Evolutionary conservation across 129 eudicot species (phyloP).

Genomic region (Lactuca sativa): DNA sequence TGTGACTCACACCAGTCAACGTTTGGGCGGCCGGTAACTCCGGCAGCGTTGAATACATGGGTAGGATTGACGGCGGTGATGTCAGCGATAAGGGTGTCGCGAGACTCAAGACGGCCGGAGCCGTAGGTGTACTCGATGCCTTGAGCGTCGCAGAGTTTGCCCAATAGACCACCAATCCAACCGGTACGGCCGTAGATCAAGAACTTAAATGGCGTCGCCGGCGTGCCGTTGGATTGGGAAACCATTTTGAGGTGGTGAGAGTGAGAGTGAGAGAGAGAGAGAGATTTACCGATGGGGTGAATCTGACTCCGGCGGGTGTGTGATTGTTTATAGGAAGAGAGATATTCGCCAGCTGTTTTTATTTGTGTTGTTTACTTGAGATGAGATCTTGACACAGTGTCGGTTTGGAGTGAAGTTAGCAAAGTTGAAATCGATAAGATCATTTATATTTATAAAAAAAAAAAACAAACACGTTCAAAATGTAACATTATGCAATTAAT

Average conservation of each 20-base stretch:
- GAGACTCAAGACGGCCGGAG: constrained; percentile 57
- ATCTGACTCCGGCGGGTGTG: constrained; percentile 1
- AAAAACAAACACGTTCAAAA: no score
- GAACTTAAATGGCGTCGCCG: constrained; percentile 38
- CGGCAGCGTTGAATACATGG: constrained; percentile 71
- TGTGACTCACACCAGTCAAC: constrained; percentile 45
- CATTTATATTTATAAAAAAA: no score
- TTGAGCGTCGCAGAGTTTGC: constrained; percentile 52
- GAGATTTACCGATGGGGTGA: constrained; percentile 1
- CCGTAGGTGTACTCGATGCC: constrained; percentile 48
- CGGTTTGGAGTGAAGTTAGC: constrained; percentile 3
- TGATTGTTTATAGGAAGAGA: constrained; percentile 9
- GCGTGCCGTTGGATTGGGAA: constrained; percentile 40
- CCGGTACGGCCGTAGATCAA: constrained; percentile 68
- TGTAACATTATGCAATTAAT: no score
- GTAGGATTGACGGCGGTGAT: constrained; percentile 45
- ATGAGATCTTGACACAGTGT: neutral
- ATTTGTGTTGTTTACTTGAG: neutral
- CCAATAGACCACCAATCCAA: constrained; percentile 64
- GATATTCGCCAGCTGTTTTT: constrained; percentile 28
- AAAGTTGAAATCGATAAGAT: no score
- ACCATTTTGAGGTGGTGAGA: constrained; percentile 34
- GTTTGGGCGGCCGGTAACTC: constrained; percentile 68
- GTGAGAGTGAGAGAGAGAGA: constrained; percentile 4
- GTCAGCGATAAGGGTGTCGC: constrained; percentile 46